phyloP scores from a whole-genome alignment of 306 rosid genomes.

The Pachyrhizus erosus region DNA sequence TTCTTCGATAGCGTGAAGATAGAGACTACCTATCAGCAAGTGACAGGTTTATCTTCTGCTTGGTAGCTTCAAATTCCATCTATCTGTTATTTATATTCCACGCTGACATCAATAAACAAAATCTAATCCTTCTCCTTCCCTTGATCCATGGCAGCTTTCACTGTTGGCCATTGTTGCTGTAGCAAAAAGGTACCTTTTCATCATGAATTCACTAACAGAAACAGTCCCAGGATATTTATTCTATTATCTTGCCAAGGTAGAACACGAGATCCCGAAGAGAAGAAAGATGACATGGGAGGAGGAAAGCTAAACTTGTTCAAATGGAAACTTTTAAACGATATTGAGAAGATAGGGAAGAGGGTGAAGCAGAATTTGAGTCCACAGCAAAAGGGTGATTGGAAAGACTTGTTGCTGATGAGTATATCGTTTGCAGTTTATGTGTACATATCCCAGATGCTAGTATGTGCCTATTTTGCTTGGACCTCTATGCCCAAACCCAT shows the following conservation, averaged over 20 bases:
- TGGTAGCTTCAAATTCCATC: conserved; percentile 10
- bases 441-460: conserved; percentile 76
- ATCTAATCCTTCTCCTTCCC: neutral
- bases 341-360: conserved; percentile 59
- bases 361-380: conserved; percentile 70
- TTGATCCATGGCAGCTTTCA: conserved; percentile 60
- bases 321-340: conserved; percentile 39
- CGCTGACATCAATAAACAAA: neutral
- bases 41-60: conserved; percentile 16
- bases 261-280: conserved; percentile 45
- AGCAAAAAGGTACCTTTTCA: conserved; percentile 2
- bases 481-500: conserved; percentile 56
- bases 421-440: conserved; percentile 90
- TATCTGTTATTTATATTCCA: neutral
- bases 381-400: conserved; percentile 87
- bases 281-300: conserved; percentile 43
- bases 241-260: conserved; percentile 48
- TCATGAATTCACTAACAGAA: conserved; percentile 33
- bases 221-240: conserved; percentile 39
- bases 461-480: conserved; percentile 80
- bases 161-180: conserved; percentile 35
- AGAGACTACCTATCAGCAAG: conserved; percentile 17
- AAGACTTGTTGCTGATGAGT: conserved; percentile 80
- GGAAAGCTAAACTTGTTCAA: conserved; percentile 26
- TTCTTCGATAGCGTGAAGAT: neutral